Base-by-base conservation (phyloP, 345 rosid genomes). In the thale cress (Arabidopsis thaliana) region DNA sequence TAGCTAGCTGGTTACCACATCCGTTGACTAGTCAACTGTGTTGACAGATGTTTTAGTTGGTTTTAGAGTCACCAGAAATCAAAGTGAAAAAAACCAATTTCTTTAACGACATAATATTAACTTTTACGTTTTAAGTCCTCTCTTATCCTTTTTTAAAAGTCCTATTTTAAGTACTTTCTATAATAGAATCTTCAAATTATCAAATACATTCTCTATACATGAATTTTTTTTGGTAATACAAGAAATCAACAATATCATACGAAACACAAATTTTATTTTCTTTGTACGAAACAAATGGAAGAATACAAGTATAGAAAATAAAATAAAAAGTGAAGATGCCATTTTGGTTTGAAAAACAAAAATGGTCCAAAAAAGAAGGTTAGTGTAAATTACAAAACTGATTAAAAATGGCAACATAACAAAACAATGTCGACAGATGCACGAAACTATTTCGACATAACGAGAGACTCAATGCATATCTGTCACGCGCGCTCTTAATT, bases 361-460 rank as follows among this genome's bases (percentile, higher is more conserved):
- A 44, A 30, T 30, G 38, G 38, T 44, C 45, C 58, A 49, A 49
- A 49, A 49, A 20, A n/a, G 3, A 30, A 64, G 10, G 28, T 44
- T 59, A 20, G 5, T 37, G 41, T 24, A 25, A 41, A 42, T 28
- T 11, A 55, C 34, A 24, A 25, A 66, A 7, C 3, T 6, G 1
- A 46, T 13, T 16, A 20, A 42, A 57, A 48, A 80, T 84, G 88
- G 75, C 83, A 62, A 83, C 88, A 85, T 76, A 7, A 25, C 66
- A 34, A 11, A 65, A 72, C 22, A 70, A 82, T 85, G 93, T 67
- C 84, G 81, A 81, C 88, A 88, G 72, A 38, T 11, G 58, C 36
- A 62, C 69, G 72, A 53, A 68, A 41, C 20, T 30, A 45, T 40
- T 9, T 45, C 73, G 52, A 53, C 61, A 72, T 48, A 40, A 48